A percentile compares a stretch with the other conserved stretches of the same genome.
These are phyloP conservation scores for Cupressus sempervirens DNA, from an alignment of 75 land plant genomes.

Conservation along the genomic window DNA sequence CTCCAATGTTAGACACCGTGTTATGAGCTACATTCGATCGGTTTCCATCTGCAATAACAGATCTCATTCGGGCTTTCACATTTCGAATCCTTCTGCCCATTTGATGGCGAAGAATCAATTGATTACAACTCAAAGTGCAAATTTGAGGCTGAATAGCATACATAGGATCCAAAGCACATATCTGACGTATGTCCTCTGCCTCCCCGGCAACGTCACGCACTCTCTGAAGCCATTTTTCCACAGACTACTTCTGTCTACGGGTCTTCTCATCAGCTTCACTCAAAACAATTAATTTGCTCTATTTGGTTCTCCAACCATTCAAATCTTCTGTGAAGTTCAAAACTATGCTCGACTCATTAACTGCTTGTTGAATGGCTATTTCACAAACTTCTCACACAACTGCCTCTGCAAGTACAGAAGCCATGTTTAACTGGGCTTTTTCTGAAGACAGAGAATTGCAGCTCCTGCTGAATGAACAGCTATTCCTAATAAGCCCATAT, in stretches of 20 bases:
- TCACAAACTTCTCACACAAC: not conserved
- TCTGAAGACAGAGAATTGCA: too few species aligned
- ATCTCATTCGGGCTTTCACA: not conserved
- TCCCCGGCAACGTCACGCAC: not conserved
- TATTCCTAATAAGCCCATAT: too few species aligned
- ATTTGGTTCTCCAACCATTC: not conserved
- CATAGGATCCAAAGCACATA: not conserved
- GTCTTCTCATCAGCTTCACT: not conserved
- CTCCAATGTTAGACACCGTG: not conserved
- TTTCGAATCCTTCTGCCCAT: not conserved
- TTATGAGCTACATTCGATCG: not conserved
- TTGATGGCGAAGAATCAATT: not conserved
- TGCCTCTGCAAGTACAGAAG: not conserved
- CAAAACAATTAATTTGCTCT: not conserved
- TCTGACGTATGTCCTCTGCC: not conserved
- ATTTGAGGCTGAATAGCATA: not conserved
- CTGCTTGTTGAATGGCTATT: not conserved
- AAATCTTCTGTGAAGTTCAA: not conserved
- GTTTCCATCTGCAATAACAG: not conserved
- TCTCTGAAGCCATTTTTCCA: not conserved
- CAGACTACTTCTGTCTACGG: not conserved
- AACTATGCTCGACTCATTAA: not conserved
- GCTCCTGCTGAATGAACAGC: too few species aligned
- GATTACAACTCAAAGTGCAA: not conserved
- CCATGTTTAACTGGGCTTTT: not conserved